Conservation (phyloP, 2,329 filamentous ascomycete genomes). For the Pseudogymnoascus sp. region DNA sequence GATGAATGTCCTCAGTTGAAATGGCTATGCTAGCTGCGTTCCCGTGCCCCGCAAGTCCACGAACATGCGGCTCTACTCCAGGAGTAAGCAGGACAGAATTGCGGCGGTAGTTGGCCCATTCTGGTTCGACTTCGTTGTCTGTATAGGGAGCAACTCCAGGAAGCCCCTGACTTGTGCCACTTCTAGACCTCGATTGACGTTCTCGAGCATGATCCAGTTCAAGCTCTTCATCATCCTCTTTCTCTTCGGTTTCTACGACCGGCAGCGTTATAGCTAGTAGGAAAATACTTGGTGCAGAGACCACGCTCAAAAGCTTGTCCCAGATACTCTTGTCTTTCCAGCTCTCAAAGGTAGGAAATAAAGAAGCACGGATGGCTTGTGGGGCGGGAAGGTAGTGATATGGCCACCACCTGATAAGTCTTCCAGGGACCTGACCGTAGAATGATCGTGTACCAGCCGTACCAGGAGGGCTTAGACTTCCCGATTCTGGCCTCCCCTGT, state of each 20-base stretch:
- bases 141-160: background rate
- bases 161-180: background rate
- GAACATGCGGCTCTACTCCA: background rate
- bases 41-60: constrained; percentile 26
- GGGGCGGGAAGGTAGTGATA: constrained; percentile 66
- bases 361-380: constrained; percentile 58
- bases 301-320: constrained; percentile 72
- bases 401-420: constrained; percentile 69
- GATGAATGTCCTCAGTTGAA: constrained; percentile 22
- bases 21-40: constrained; percentile 30
- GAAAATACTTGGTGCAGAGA: constrained; percentile 86
- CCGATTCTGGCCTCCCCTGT: background rate
- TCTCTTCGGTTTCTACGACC: constrained; percentile 68
- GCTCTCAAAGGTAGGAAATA: constrained; percentile 80
- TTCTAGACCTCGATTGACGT: background rate
- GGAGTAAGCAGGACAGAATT: background rate
- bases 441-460: constrained; percentile 18
- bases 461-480: background rate
- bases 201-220: background rate
- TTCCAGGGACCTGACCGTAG: constrained; percentile 14
- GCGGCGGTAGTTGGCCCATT: constrained; percentile 5
- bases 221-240: constrained; percentile 35
- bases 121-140: background rate
- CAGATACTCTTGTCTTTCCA: constrained; percentile 79
- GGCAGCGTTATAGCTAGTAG: constrained; percentile 83